phyloP scores from a whole-genome alignment of 495 filamentous ascomycete genomes.

The Hypomontagnella submonticulosa region DNA sequence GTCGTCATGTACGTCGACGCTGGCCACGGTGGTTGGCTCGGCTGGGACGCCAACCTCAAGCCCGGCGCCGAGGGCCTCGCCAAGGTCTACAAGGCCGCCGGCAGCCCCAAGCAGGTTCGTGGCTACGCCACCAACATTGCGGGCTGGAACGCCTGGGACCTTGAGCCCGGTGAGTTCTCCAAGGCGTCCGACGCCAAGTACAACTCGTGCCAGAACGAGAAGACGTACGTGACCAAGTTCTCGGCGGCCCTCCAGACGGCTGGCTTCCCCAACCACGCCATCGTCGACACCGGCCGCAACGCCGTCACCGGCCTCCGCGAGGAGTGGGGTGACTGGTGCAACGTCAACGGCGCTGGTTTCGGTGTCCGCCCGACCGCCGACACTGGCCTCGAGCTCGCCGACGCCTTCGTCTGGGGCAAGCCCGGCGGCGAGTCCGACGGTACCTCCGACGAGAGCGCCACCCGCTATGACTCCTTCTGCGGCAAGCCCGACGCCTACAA shows the following conservation, averaged over 20 bases:
- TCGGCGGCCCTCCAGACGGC: slow-evolving; percentile 66
- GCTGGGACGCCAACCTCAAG: slow-evolving; percentile 81
- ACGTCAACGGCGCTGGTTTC: slow-evolving; percentile 79
- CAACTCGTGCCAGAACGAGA: slow-evolving; percentile 74
- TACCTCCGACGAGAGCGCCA: slow-evolving; percentile 69
- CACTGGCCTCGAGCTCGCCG: slow-evolving; percentile 70
- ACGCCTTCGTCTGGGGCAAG: slow-evolving; percentile 88
- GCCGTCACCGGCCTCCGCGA: slow-evolving; percentile 74
- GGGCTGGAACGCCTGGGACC: slow-evolving; percentile 76
- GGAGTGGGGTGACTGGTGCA: slow-evolving; percentile 87
- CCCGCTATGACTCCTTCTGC: slow-evolving; percentile 78
- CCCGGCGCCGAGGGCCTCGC: slow-evolving; percentile 77
- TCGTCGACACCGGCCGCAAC: slow-evolving; percentile 75
- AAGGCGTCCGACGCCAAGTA: slow-evolving; percentile 65
- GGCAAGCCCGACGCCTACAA: slow-evolving; percentile 67
- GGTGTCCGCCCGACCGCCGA: slow-evolving; percentile 72
- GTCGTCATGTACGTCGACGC: slow-evolving; percentile 87
- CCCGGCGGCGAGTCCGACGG: slow-evolving; percentile 86
- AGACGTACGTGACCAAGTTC: slow-evolving; percentile 75
- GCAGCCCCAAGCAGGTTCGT: slow-evolving; percentile 71
- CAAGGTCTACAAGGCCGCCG: slow-evolving; percentile 72
- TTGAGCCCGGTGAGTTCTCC: slow-evolving; percentile 72
- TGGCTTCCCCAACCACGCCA: slow-evolving; percentile 79
- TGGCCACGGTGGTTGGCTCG: slow-evolving; percentile 84
- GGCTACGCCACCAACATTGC: slow-evolving; percentile 83